Percentiles rank a stretch among this genome's conserved stretches.
Conservation (phyloP, 2,329 filamentous ascomycete species). For the Lomentospora prolificans region DNA sequence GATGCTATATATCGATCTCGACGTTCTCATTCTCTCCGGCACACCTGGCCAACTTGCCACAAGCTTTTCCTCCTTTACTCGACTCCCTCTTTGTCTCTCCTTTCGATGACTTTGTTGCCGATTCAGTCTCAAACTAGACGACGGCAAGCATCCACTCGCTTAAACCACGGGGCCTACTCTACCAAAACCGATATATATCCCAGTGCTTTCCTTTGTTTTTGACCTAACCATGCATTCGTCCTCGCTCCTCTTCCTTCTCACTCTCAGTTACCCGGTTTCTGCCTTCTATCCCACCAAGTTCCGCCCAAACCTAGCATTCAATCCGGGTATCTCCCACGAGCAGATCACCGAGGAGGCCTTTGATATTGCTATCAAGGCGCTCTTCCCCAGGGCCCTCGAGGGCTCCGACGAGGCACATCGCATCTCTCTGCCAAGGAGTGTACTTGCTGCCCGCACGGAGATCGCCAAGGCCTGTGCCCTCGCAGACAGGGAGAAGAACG, state of each 20-base stretch:
- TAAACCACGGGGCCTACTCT: neutral
- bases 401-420: neutral
- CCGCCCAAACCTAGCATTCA: slow-evolving; percentile 10
- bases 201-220: neutral
- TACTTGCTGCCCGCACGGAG: slow-evolving; percentile 9
- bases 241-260: neutral
- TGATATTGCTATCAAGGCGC: neutral
- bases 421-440: slow-evolving; percentile 7
- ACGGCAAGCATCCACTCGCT: neutral
- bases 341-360: slow-evolving; percentile 12
- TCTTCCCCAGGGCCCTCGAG: slow-evolving; percentile 5
- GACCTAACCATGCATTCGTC: neutral
- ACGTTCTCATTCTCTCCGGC: neutral
- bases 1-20: neutral
- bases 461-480: slow-evolving; percentile 9
- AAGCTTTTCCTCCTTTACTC: neutral
- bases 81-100: neutral
- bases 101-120: neutral
- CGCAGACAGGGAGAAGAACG: slow-evolving; percentile 8
- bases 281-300: slow-evolving; percentile 13
- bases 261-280: neutral
- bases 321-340: slow-evolving; percentile 12
- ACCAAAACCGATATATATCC: neutral
- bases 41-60: neutral
- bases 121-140: neutral